Percentiles rank a stretch among this genome's conserved stretches.
These are phyloP conservation scores for Lipomyces kockii DNA, from an alignment of 805 yeast species.

Conservation along the genomic window DNA sequence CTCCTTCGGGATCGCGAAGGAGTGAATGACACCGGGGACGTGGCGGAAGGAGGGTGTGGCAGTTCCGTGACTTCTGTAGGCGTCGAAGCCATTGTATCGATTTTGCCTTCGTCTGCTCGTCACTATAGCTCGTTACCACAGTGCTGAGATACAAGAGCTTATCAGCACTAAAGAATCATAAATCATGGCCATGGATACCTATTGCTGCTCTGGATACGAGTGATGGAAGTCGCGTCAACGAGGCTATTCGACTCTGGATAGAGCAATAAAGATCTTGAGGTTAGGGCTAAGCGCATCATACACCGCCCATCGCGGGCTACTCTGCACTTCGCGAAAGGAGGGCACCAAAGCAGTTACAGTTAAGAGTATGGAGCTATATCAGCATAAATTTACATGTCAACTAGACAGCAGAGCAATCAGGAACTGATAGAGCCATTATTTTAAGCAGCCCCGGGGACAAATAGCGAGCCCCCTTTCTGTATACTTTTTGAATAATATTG, in stretches of 20 bases:
- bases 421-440: no score
- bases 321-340: no score
- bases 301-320: no score
- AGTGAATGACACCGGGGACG: neutral
- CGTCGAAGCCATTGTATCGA: constrained; percentile 9
- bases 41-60: neutral
- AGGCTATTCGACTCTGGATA: neutral
- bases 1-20: constrained; percentile 4
- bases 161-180: neutral
- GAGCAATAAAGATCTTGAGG: neutral
- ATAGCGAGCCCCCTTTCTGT: no score
- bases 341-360: no score
- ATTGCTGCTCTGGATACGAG: no score
- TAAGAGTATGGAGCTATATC: no score
- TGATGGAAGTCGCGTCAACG: neutral
- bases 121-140: neutral
- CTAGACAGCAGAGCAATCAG: no score
- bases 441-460: no score
- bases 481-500: no score
- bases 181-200: neutral
- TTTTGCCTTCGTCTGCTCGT: neutral
- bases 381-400: no score
- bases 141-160: neutral
- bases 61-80: neutral
- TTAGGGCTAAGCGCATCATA: neutral